Evolutionary conservation across 495 filamentous ascomycete species (phyloP).

Genomic region (Friedmanniomyces endolithicus): DNA sequence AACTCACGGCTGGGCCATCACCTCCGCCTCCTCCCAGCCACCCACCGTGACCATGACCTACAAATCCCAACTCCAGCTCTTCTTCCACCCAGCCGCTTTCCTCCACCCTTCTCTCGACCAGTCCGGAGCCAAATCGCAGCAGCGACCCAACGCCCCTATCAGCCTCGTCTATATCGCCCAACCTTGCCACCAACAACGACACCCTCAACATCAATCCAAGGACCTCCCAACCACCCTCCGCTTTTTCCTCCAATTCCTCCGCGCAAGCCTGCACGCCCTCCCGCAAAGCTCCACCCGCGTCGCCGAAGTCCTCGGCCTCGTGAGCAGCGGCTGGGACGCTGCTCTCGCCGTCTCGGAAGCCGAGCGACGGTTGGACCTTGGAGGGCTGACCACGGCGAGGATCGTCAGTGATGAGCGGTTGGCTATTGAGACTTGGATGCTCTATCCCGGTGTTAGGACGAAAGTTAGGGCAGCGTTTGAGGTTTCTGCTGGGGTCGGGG

Average conservation of each 20-base stretch:
- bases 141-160: conserved; percentile 30
- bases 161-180: conserved; percentile 37
- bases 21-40: conserved; percentile 44
- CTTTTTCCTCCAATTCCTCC: conserved; percentile 58
- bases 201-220: no score
- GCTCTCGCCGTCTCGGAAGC: conserved; percentile 41
- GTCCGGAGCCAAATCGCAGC: neutral
- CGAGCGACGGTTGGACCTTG: conserved; percentile 41
- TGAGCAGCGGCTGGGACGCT: conserved; percentile 48
- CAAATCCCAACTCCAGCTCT: conserved; percentile 59
- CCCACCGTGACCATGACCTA: conserved; percentile 63
- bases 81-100: conserved; percentile 58
- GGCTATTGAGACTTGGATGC: conserved; percentile 38
- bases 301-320: conserved; percentile 41
- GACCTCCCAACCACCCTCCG: conserved; percentile 43
- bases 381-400: conserved; percentile 40
- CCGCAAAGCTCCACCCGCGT: conserved; percentile 38
- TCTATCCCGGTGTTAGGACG: conserved; percentile 46
- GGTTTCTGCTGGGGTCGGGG: conserved; percentile 31
- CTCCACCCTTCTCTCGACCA: conserved; percentile 13
- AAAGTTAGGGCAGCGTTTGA: conserved; percentile 47
- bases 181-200: conserved; percentile 28
- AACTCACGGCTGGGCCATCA: conserved; percentile 64
- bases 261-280: conserved; percentile 43
- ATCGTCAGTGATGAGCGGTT: conserved; percentile 48